These are phyloP conservation scores for Epichloe hybrida DNA, from an alignment of 2,329 filamentous ascomycete species.

Conservation along the genomic window DNA sequence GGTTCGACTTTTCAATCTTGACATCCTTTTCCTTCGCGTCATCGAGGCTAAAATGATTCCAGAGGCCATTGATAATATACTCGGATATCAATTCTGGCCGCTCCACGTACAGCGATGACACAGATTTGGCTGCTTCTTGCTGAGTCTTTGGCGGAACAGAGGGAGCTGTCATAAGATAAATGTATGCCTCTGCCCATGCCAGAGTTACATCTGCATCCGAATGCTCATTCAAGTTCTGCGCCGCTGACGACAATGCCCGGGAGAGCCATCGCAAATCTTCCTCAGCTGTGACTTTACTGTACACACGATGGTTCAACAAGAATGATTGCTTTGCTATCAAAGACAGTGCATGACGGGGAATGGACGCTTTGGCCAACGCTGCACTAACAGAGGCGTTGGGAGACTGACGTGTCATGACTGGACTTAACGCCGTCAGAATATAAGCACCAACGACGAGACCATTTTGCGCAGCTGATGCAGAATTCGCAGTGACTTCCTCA, in stretches of 20 bases:
- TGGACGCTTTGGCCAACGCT: slow-evolving; percentile 41
- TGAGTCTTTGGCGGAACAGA: slow-evolving; percentile 48
- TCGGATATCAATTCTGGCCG: slow-evolving; percentile 44
- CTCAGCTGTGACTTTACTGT: slow-evolving; percentile 59
- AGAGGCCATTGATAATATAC: slow-evolving; percentile 60
- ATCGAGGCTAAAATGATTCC: slow-evolving; percentile 62
- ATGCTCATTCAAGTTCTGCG: slow-evolving; percentile 38
- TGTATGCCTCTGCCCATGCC: slow-evolving; percentile 72
- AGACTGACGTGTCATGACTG: slow-evolving; percentile 38
- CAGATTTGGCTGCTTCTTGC: slow-evolving; percentile 43
- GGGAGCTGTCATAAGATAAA: slow-evolving; percentile 60
- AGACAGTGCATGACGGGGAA: slow-evolving; percentile 52
- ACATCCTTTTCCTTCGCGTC: slow-evolving; percentile 65
- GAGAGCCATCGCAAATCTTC: slow-evolving; percentile 71
- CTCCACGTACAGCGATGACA: slow-evolving; percentile 52
- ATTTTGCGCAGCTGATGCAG: slow-evolving; percentile 64
- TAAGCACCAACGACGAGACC: slow-evolving; percentile 72
- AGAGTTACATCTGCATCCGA: slow-evolving; percentile 36
- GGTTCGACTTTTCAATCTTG: slow-evolving; percentile 49
- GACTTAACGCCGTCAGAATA: slow-evolving; percentile 53
- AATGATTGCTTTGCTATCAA: slow-evolving; percentile 76
- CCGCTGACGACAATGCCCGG: slow-evolving; percentile 52
- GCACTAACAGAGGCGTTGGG: slow-evolving; percentile 35
- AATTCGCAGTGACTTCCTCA: slow-evolving; percentile 66
- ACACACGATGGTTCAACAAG: slow-evolving; percentile 71